These are phyloP conservation scores for Talaromyces verruculosus DNA, from an alignment of 2,329 filamentous ascomycete genomes.

Conservation along the genomic window DNA sequence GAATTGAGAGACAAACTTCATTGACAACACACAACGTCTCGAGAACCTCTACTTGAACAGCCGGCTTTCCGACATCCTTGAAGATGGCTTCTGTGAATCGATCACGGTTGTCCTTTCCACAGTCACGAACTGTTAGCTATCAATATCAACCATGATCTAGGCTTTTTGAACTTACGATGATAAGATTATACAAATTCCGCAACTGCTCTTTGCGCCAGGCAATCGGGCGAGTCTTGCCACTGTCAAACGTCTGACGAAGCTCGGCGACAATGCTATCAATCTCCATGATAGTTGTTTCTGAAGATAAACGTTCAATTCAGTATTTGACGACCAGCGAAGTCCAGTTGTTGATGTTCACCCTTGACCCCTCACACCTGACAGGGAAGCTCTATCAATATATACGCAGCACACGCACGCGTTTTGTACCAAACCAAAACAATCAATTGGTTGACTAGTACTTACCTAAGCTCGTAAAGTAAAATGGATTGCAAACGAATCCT, in stretches of 20 bases:
- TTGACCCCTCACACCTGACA: not conserved
- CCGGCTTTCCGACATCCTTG: slow-evolving; percentile 15
- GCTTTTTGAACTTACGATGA: slow-evolving; percentile 6
- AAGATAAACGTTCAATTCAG: not conserved
- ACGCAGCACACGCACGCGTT: not conserved
- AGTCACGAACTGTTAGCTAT: not conserved
- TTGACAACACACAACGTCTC: slow-evolving; percentile 17
- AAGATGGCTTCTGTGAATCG: slow-evolving; percentile 16
- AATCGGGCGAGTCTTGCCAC: slow-evolving; percentile 16
- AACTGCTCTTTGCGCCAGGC: slow-evolving; percentile 16
- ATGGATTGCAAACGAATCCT: not conserved
- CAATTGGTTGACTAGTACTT: not conserved
- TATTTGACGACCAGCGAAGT: not conserved
- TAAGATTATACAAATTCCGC: slow-evolving; percentile 8
- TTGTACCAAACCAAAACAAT: not conserved
- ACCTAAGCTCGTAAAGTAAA: not conserved
- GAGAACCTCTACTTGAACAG: slow-evolving; percentile 15
- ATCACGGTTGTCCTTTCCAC: slow-evolving; percentile 15
- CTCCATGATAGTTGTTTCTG: not conserved
- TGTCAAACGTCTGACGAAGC: slow-evolving; percentile 11
- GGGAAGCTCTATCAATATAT: not conserved
- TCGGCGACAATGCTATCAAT: slow-evolving; percentile 10
- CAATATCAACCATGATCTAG: not conserved
- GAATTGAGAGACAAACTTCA: not conserved
- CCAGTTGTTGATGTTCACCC: not conserved